phyloP scores from a whole-genome alignment of 345 rosid species.

The Viola odorata region DNA sequence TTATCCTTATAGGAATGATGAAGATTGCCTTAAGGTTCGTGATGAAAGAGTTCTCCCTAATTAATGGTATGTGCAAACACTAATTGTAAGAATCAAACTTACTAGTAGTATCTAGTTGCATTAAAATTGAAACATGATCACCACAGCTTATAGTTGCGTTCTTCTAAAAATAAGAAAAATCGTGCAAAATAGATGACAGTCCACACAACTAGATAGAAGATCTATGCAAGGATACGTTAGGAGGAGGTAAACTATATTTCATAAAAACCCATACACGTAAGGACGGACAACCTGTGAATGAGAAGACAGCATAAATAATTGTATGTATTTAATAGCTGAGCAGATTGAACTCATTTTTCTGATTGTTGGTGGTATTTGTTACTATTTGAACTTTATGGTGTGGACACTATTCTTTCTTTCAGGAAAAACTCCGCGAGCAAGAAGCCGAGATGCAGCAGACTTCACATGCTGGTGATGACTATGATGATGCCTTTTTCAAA shows the following conservation, averaged over 20 bases:
- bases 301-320: conserved; percentile 26
- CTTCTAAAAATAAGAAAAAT: conserved; percentile 30
- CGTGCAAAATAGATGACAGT: conserved; percentile 16
- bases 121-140: background rate
- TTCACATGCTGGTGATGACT: conserved; percentile 15
- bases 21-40: conserved; percentile 25
- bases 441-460: conserved; percentile 13
- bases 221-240: conserved; percentile 34
- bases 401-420: conserved; percentile 6
- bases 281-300: conserved; percentile 34
- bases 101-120: background rate
- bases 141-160: conserved; percentile 19
- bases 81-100: background rate
- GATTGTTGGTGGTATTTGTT: background rate
- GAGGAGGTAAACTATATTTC: conserved; percentile 29
- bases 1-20: conserved; percentile 30
- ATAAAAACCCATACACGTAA: conserved; percentile 34
- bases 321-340: conserved; percentile 13
- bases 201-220: conserved; percentile 32
- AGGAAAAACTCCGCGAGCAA: conserved; percentile 28
- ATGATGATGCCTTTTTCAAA: conserved; percentile 24
- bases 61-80: conserved; percentile 24
- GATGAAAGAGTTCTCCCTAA: conserved; percentile 32
- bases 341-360: too few species aligned
- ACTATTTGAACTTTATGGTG: conserved; percentile 1